phyloP scores from a whole-genome alignment of 1,284 basidiomycete genomes.

The Grifola frondosa region DNA sequence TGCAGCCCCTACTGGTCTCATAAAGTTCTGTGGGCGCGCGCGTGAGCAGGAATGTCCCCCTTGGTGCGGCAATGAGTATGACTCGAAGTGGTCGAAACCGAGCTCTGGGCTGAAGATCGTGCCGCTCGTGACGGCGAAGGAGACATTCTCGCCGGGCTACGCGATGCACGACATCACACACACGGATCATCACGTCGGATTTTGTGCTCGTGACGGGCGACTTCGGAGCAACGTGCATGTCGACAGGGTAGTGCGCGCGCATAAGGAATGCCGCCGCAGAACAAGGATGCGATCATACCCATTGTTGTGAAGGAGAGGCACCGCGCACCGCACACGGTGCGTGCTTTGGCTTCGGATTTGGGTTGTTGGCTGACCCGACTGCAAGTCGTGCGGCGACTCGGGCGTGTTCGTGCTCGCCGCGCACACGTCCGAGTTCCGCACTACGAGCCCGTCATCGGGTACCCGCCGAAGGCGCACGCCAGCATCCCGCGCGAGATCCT shows the following conservation, averaged over 20 bases:
- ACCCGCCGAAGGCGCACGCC: conserved; percentile 57
- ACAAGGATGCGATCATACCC: conserved; percentile 96
- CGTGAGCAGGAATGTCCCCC: too few species aligned
- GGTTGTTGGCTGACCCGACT: too few species aligned
- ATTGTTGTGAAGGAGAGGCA: conserved; percentile 84
- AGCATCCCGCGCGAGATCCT: conserved; percentile 72
- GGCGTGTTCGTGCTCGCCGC: conserved; percentile 75
- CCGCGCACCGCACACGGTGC: conserved; percentile 70
- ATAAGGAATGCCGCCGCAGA: conserved; percentile 85
- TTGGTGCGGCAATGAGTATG: too few species aligned
- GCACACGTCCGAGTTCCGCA: conserved; percentile 74
- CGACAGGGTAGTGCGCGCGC: conserved; percentile 83
- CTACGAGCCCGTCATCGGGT: conserved; percentile 70
- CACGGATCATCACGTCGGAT: conserved; percentile 89
- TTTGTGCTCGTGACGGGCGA: conserved; percentile 95
- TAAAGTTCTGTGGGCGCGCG: too few species aligned
- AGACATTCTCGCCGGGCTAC: conserved; percentile 91
- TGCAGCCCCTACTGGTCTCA: too few species aligned
- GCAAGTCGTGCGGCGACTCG: conserved; percentile 66
- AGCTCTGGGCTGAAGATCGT: conserved; percentile 81
- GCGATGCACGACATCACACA: conserved; percentile 94
- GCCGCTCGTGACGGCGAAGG: conserved; percentile 83
- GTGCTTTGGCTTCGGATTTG: conserved; percentile 25
- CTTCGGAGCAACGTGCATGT: conserved; percentile 89
- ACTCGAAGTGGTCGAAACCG: conserved; percentile 79